Conservation (phyloP, 129 eudicot genomes). For the Calendula officinalis region DNA sequence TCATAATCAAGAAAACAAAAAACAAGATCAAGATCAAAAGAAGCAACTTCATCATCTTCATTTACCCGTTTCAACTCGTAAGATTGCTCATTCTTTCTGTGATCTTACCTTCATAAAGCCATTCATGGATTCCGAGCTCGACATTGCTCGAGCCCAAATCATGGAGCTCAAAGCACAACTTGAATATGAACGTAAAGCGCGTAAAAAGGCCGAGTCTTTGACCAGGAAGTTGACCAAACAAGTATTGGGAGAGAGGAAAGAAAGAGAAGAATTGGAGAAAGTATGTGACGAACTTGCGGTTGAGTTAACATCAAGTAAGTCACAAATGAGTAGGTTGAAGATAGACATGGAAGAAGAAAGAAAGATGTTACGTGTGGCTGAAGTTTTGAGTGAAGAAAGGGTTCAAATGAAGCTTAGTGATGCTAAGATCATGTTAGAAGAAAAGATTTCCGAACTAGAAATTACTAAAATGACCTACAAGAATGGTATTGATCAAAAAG, state of each 20-base stretch:
- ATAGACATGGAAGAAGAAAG: slow-evolving; percentile 74
- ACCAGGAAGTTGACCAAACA: slow-evolving; percentile 53
- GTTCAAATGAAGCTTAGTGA: slow-evolving; percentile 90
- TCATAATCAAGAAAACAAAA: slow-evolving; percentile 22
- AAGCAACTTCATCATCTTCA: slow-evolving; percentile 61
- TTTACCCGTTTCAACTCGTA: slow-evolving; percentile 60
- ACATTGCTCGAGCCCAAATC: slow-evolving; percentile 50
- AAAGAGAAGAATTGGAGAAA: slow-evolving; percentile 49
- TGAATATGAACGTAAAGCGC: slow-evolving; percentile 58
- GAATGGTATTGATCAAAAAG: slow-evolving; percentile 12
- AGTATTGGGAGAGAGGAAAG: slow-evolving; percentile 52
- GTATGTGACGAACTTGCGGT: slow-evolving; percentile 56
- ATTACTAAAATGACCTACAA: slow-evolving; percentile 18
- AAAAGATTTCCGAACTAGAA: slow-evolving; percentile 55
- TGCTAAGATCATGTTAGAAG: slow-evolving; percentile 66
- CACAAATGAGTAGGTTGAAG: slow-evolving; percentile 45
- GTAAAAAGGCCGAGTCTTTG: slow-evolving; percentile 57
- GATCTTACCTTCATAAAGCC: slow-evolving; percentile 75
- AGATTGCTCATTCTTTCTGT: slow-evolving; percentile 70
- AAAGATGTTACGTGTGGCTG: slow-evolving; percentile 75
- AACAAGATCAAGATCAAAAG: slow-evolving; percentile 1
- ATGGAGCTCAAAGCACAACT: slow-evolving; percentile 53
- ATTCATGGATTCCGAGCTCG: slow-evolving; percentile 66
- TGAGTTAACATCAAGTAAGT: slow-evolving; percentile 38
- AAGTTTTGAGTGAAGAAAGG: slow-evolving; percentile 78